A percentile compares a stretch with the other conserved stretches of the same genome.
These are phyloP conservation scores for Fragaria nilgerrensis DNA, from an alignment of 306 rosid genomes.

Conservation along the genomic window DNA sequence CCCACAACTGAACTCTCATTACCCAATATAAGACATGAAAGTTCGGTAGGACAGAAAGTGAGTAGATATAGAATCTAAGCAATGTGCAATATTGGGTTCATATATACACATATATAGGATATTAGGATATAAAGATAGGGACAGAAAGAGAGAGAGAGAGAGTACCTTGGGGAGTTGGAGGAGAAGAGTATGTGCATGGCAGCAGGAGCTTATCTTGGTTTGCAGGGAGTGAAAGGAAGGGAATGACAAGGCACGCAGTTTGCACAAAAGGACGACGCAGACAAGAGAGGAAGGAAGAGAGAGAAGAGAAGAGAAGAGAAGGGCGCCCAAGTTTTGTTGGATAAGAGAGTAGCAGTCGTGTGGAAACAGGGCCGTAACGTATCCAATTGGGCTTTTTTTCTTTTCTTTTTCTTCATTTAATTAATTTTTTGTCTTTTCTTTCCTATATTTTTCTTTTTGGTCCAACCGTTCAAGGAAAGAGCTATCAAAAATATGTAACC, in stretches of 20 bases:
- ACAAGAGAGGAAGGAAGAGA: neutral
- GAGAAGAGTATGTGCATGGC: conserved; percentile 22
- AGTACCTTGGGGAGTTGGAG: conserved; percentile 5
- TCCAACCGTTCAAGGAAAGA: too few relatives aligned
- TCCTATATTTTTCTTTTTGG: too few relatives aligned
- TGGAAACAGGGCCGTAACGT: conserved; percentile 32
- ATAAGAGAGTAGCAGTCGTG: conserved; percentile 31
- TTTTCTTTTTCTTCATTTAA: neutral
- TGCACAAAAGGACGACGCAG: neutral
- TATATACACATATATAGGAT: neutral
- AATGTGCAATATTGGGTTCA: neutral
- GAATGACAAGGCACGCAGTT: neutral
- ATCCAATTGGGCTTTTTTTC: neutral
- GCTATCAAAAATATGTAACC: too few relatives aligned
- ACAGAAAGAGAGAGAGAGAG: neutral
- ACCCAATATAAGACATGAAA: neutral
- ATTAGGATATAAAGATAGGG: neutral
- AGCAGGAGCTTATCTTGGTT: neutral
- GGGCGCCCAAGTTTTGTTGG: conserved; percentile 17
- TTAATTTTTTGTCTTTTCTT: neutral
- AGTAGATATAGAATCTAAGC: neutral
- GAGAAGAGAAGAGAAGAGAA: neutral
- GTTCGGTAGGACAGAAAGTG: neutral
- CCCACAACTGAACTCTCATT: neutral
- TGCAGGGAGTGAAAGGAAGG: neutral